Percentiles rank a stretch among this genome's conserved stretches.
These are phyloP conservation scores for Peronosclerospora sorghi DNA, from an alignment of 352 stramenopile species.

Conservation along the genomic window DNA sequence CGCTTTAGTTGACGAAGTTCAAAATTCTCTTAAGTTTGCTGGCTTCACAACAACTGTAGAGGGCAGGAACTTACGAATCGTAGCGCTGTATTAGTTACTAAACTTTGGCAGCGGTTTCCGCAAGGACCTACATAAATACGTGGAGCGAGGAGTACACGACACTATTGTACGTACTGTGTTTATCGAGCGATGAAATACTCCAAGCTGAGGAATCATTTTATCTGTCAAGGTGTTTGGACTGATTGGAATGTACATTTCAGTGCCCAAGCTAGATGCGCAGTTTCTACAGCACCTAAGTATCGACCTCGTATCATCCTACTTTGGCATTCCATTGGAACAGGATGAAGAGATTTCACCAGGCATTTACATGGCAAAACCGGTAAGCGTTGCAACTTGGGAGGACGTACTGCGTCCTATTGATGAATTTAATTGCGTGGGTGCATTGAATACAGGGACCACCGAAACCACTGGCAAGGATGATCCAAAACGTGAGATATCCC, in stretches of 20 bases:
- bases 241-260: slow-evolving; percentile 80
- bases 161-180: no score
- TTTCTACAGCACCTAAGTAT: slow-evolving; percentile 53
- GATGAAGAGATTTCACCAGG: slow-evolving; percentile 62
- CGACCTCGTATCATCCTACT: slow-evolving; percentile 63
- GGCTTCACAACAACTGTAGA: slow-evolving; percentile 40
- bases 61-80: slow-evolving; percentile 59
- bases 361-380: slow-evolving; percentile 76
- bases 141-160: no score
- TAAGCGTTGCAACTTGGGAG: slow-evolving; percentile 9
- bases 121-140: no score
- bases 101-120: no score
- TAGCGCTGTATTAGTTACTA: no score
- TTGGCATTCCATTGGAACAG: slow-evolving; percentile 55
- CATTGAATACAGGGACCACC: slow-evolving; percentile 36
- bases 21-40: slow-evolving; percentile 21
- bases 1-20: slow-evolving; percentile 30
- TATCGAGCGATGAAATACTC: no score
- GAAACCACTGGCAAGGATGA: slow-evolving; percentile 52
- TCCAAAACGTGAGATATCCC: slow-evolving; percentile 21
- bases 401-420: neutral
- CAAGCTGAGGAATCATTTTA: neutral
- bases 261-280: slow-evolving; percentile 40
- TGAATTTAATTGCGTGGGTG: slow-evolving; percentile 1
- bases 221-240: slow-evolving; percentile 54